A percentile compares a stretch with the other conserved stretches of the same genome.
Evolutionary conservation across 2,329 filamentous ascomycete genomes (phyloP).

Genomic region (Scedosporium minutisporum): DNA sequence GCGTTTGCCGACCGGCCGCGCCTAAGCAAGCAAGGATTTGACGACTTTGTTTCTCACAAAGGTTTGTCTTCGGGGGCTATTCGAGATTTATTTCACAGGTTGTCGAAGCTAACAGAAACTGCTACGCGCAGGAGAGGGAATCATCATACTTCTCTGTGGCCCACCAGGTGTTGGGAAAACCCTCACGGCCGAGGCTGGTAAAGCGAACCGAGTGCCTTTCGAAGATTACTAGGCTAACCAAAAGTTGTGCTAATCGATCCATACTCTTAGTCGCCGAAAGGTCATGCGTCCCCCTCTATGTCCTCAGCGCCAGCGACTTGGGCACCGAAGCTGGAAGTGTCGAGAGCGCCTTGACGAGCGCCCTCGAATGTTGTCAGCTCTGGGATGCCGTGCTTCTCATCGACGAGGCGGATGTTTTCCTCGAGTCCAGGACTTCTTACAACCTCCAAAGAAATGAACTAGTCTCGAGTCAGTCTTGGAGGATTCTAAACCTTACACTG

Average conservation of each 20-base stretch:
- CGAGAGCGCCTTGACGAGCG: constrained; percentile 7
- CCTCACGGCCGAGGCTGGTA: background rate
- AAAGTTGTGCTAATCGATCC: too few species aligned
- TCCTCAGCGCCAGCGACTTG: constrained; percentile 12
- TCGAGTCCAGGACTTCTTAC: background rate
- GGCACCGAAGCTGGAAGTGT: constrained; percentile 8
- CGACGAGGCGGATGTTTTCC: constrained; percentile 14
- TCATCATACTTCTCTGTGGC: background rate
- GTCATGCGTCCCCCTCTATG: constrained; percentile 8
- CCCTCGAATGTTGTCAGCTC: constrained; percentile 9
- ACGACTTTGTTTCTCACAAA: background rate
- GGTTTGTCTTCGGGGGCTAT: background rate
- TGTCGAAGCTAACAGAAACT: background rate
- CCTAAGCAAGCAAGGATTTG: background rate
- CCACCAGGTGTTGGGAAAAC: background rate
- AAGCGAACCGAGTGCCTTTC: background rate
- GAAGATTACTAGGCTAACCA: too few species aligned
- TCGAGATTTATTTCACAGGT: background rate
- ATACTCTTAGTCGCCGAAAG: constrained; percentile 2
- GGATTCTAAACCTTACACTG: too few species aligned
- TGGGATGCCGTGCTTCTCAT: constrained; percentile 13
- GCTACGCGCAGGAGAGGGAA: background rate
- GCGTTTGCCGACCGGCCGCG: background rate
- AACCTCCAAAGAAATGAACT: background rate
- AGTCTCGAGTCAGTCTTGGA: background rate